Base-by-base conservation (phyloP, 257 asterid species). In the Gentiana dahurica region DNA sequence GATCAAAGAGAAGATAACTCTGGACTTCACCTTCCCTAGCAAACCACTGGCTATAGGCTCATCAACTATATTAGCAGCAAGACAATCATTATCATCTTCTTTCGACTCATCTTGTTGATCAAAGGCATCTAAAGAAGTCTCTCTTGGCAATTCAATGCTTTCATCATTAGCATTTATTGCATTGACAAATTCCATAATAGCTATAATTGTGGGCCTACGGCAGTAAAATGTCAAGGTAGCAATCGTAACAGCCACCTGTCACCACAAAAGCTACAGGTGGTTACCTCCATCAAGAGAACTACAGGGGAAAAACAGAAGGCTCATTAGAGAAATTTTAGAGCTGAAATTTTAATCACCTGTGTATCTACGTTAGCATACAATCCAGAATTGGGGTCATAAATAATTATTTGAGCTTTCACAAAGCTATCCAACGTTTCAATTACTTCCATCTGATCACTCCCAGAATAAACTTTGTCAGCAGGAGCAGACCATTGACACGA, bases 141-240 rank as follows among this genome's bases (percentile, higher is more conserved):
- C 94, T 55, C 72, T 72, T 56, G 58, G 66, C 62, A 78, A 67
- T 57, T 81, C 92, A 64, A 15, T 41, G 58, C 68, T 67, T 50
- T 80, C 84, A 53, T 78, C 93, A 51, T 64, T 70, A 38, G 71
- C 51, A 65, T 78, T 91, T 52, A 91, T 79, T 53, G 86, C 82
- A 54, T 78, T 73, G 65, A 75, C 93, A 52, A 91, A 87, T 62
- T 80, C 79, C 87, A 91, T 68, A 53, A 91, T 84, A 68, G 98
- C 94, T 48, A 85, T 68, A 65, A 91, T 78, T 41, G 92, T 85
- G 56, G 95, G 98, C 72, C 98, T 83, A 59, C 95, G 95, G 68
- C 96, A 87, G 70, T 70, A 87, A 74, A 91, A 91, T 57, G 97
- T 81, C 77, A 91, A 73, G 65, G 97, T 87, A 66, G 98, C 86